These are phyloP conservation scores for Hanseniaspora vineae DNA, from an alignment of 805 yeast genomes.

Conservation along the genomic window DNA sequence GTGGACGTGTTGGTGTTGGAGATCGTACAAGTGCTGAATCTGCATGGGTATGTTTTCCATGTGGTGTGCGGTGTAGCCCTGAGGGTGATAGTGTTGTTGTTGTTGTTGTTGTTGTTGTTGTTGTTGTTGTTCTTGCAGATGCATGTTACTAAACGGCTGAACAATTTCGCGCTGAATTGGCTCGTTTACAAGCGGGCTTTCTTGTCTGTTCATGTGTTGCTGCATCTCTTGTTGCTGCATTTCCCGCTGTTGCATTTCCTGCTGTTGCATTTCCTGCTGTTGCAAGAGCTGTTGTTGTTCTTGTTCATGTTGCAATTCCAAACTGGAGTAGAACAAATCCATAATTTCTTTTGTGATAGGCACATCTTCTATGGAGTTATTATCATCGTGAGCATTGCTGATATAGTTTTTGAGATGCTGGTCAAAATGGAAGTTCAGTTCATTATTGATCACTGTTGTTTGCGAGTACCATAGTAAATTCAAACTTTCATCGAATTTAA, in stretches of 20 bases:
- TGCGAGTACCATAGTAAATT: neutral
- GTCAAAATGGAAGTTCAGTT: neutral
- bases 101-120: neutral
- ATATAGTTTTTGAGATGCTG: neutral
- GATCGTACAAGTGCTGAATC: neutral
- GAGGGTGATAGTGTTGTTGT: neutral
- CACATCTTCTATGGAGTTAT: neutral
- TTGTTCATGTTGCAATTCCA: neutral
- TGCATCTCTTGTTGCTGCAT: neutral
- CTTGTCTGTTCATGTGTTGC: neutral
- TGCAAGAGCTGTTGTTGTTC: neutral
- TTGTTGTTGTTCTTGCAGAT: neutral
- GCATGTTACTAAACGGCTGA: neutral
- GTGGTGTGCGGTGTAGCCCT: neutral
- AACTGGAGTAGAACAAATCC: neutral
- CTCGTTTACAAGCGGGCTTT: neutral
- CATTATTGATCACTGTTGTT: neutral
- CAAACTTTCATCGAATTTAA: neutral
- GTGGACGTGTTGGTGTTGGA: neutral
- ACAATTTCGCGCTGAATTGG: too few relatives aligned
- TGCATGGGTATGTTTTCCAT: neutral
- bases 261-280: neutral
- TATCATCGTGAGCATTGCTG: neutral
- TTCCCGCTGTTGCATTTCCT: neutral
- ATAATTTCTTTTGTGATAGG: neutral